Evolutionary conservation across 495 filamentous ascomycete species (phyloP).

Genomic region (Tuber umbilicatum): DNA sequence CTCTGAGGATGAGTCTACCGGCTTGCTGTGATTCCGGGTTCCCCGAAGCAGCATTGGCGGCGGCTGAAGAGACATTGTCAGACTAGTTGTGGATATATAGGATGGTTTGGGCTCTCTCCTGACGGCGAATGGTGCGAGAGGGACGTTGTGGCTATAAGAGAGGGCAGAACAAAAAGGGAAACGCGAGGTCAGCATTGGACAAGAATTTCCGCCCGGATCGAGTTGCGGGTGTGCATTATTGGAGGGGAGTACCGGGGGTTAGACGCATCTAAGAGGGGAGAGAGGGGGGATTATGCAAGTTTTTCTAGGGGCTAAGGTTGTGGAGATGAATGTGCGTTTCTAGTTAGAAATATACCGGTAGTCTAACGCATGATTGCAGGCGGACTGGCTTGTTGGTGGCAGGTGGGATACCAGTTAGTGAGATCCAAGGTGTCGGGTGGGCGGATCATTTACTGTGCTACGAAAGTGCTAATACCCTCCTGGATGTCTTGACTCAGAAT

Average conservation of each 20-base stretch:
- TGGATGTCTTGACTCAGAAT: too few relatives aligned
- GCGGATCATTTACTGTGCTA: too few relatives aligned
- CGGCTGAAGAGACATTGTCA: slow-evolving; percentile 44
- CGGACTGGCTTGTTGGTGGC: too few relatives aligned
- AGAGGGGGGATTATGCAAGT: slow-evolving; percentile 11
- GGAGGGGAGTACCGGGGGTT: slow-evolving; percentile 20
- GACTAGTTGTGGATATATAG: slow-evolving; percentile 37
- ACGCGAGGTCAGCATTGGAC: slow-evolving; percentile 32
- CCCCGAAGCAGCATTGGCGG: slow-evolving; percentile 58
- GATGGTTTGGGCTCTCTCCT: slow-evolving; percentile 67
- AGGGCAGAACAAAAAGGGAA: too few relatives aligned
- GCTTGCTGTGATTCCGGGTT: slow-evolving; percentile 40
- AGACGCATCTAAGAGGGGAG: slow-evolving; percentile 12
- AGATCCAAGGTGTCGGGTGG: too few relatives aligned
- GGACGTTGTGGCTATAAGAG: slow-evolving; percentile 54
- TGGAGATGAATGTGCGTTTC: slow-evolving; percentile 27
- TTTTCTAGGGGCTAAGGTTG: slow-evolving; percentile 12
- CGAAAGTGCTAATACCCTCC: too few relatives aligned
- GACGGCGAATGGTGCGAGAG: slow-evolving; percentile 53
- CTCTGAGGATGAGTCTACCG: slow-evolving; percentile 56
- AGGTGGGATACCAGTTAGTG: too few relatives aligned
- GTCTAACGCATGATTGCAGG: too few relatives aligned
- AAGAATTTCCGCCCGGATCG: slow-evolving; percentile 15
- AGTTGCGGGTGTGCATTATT: slow-evolving; percentile 11
- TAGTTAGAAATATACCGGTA: slow-evolving; percentile 17